These are phyloP conservation scores for Solanum microdontum DNA, from an alignment of 257 asterid genomes.

Conservation along the genomic window DNA sequence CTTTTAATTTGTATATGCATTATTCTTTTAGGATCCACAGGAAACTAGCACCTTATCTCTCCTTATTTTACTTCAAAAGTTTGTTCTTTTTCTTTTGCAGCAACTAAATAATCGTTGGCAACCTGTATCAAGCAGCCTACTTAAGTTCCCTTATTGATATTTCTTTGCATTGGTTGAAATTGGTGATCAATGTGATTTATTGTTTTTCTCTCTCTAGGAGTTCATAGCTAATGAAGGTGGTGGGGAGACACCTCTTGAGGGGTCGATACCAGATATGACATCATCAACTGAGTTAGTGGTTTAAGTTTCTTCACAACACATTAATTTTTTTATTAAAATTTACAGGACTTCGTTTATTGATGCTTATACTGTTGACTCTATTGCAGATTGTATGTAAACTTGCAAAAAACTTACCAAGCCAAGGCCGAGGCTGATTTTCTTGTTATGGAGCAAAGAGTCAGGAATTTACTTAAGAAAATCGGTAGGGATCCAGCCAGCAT, in stretches of 20 bases:
- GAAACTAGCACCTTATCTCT: background rate
- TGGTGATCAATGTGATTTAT: background rate
- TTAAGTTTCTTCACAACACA: background rate
- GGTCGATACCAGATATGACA: constrained; percentile 97
- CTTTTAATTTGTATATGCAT: background rate
- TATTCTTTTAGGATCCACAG: background rate
- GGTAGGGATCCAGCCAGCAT: constrained; percentile 87
- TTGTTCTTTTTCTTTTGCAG: background rate
- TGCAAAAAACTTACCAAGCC: constrained; percentile 86
- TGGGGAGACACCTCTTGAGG: constrained; percentile 95
- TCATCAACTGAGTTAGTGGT: constrained; percentile 90
- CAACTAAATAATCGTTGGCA: background rate
- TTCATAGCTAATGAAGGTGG: constrained; percentile 82
- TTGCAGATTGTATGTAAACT: constrained; percentile 64
- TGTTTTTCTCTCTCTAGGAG: constrained; percentile 28
- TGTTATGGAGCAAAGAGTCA: constrained; percentile 54
- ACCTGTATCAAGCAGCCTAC: background rate
- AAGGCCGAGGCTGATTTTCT: constrained; percentile 93
- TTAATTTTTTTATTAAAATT: background rate
- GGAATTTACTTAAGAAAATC: constrained; percentile 54
- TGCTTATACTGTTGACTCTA: background rate
- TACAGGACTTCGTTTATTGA: background rate
- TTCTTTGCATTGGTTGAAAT: background rate
- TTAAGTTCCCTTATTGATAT: background rate
- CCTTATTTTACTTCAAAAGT: background rate